A percentile compares a stretch with the other conserved stretches of the same genome.
These are phyloP conservation scores for Dactylonectria macrodidyma DNA, from an alignment of 2,329 filamentous ascomycete genomes.

Conservation along the genomic window DNA sequence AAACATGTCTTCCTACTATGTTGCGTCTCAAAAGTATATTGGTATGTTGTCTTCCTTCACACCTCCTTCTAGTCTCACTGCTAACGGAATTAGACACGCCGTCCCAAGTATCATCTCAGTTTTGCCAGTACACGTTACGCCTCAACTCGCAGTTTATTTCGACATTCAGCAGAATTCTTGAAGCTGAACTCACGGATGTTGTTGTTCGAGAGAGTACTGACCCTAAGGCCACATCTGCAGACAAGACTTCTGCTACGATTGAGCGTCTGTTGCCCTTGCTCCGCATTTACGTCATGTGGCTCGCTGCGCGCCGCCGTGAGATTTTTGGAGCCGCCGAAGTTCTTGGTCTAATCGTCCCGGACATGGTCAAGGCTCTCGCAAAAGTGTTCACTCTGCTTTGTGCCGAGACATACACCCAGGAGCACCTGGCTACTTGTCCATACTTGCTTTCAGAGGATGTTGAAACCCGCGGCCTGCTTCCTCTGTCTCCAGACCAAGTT, in stretches of 20 bases:
- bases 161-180: constrained; percentile 78
- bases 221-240: constrained; percentile 42
- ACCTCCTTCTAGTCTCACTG: constrained; percentile 12
- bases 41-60: constrained; percentile 48
- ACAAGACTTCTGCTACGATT: constrained; percentile 55
- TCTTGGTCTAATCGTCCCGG: constrained; percentile 61
- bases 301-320: constrained; percentile 63
- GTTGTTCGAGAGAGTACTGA: constrained; percentile 41
- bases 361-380: constrained; percentile 63
- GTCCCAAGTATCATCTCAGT: constrained; percentile 60
- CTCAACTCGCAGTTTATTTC: constrained; percentile 86
- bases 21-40: constrained; percentile 63
- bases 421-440: constrained; percentile 56
- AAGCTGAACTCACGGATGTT: constrained; percentile 77
- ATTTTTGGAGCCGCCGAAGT: constrained; percentile 62
- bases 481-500: constrained; percentile 57
- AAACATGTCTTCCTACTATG: constrained; percentile 87
- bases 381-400: constrained; percentile 66
- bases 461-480: constrained; percentile 60
- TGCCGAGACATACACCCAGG: constrained; percentile 57
- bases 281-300: constrained; percentile 69
- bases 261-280: constrained; percentile 65
- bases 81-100: constrained; percentile 59
- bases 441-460: constrained; percentile 69
- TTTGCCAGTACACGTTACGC: constrained; percentile 77